Base-by-base conservation (phyloP, 371 early-diverging fungal genomes). In the Mucor saturninus region DNA sequence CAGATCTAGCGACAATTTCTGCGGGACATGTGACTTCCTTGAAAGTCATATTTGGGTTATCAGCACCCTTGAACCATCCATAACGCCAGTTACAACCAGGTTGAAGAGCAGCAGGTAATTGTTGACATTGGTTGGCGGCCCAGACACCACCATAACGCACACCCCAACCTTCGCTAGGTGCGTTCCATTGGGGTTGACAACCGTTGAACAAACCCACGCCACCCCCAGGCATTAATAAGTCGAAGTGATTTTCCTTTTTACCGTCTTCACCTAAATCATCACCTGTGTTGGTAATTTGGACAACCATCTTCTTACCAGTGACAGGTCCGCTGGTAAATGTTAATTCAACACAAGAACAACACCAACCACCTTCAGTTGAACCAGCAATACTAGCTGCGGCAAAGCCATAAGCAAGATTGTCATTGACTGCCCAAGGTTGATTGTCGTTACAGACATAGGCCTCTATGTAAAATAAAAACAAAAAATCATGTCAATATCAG, bases 251-350 rank as follows among this genome's bases (percentile, higher is more conserved):
- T 8, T 32, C 13, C 3, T 7, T 37, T 11, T 32, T 40, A 28
- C 15, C 38, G 26, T 30, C 58, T 28, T 39, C 45, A 14, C 69
- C 69, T 2, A 72, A 40, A 50, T 80, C 80, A 38, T 70, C 68
- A 56, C 80, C 80, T 30, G 73, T 74, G 62, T 80, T 80, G 15
- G 77, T 78, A 9, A 74, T 65, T 49, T 80, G 80, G n/a, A 78
- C 80, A 50, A 80, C 74, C 65, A 80, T 59, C 31, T 59, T 71
- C 61, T 80, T 79, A 55, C 79, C 80, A 5, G 40, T 28, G 28
- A 74, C 62, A 21, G 71, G 42, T 30, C 59, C 53, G 10, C 64
- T 66, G 5, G 79, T 73, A 56, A 80, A 80, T 7, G 74, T 74
- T 8, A 78, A 59, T n/a, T 72, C 74, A 35, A 68, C 73, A 56